These are phyloP conservation scores for Boletus rubropictus DNA, from an alignment of 768 basidiomycete genomes.

Conservation along the genomic window DNA sequence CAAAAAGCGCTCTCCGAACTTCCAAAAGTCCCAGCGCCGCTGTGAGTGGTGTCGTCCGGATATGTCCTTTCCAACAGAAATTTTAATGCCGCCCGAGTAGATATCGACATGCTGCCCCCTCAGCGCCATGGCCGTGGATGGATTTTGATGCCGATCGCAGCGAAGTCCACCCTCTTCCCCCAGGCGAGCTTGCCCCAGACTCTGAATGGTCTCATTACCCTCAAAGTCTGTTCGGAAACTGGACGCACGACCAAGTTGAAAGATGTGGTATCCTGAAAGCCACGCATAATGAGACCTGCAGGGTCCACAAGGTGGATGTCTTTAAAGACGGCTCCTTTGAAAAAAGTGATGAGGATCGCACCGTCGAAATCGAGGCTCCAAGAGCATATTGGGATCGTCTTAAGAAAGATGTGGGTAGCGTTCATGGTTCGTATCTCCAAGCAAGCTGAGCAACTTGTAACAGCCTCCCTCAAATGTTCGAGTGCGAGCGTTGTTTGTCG, in stretches of 20 bases:
- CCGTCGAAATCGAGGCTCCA: conserved; percentile 10
- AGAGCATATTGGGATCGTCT: conserved; percentile 30
- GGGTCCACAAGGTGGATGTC: conserved; percentile 25
- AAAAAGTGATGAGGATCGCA: not conserved
- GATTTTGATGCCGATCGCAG: conserved; percentile 30
- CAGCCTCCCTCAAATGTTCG: conserved; percentile 35
- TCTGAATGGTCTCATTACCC: conserved; percentile 28
- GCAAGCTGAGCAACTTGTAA: not conserved
- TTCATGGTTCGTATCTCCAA: not conserved
- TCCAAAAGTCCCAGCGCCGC: conserved; percentile 23
- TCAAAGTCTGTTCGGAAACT: conserved; percentile 31
- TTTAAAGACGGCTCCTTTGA: conserved; percentile 15
- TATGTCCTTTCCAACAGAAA: not conserved
- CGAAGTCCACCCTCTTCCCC: conserved; percentile 14
- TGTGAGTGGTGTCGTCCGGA: conserved; percentile 12
- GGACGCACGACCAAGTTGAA: conserved; percentile 30
- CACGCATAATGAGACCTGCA: conserved; percentile 5
- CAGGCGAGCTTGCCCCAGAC: conserved; percentile 2
- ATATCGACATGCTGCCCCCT: conserved; percentile 37
- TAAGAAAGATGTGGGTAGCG: conserved; percentile 29
- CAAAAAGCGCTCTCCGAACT: conserved; percentile 11
- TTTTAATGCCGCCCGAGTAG: conserved; percentile 10
- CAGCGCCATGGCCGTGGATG: conserved; percentile 41
- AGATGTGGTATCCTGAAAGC: conserved; percentile 26
- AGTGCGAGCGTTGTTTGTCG: conserved; percentile 47